Conservation (phyloP, 192 early-diverging fungal genomes). For the Backusella circina region DNA sequence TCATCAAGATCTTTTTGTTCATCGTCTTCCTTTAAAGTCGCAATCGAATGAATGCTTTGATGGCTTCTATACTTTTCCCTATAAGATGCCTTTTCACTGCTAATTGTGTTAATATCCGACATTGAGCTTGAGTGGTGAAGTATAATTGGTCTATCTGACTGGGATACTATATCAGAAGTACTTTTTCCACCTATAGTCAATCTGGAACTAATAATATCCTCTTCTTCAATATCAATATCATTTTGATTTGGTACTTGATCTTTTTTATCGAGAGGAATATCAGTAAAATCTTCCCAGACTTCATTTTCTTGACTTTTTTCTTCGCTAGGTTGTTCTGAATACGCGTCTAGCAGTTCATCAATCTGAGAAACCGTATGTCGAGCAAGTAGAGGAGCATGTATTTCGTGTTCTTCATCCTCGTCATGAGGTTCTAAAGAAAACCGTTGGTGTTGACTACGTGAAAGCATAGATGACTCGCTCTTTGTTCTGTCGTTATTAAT, state of each 20-base stretch:
- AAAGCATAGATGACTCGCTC: background rate
- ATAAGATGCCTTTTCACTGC: background rate
- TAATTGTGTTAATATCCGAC: background rate
- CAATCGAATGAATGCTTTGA: background rate
- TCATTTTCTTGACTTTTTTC: background rate
- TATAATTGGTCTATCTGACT: background rate
- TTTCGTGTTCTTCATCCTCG: conserved; percentile 15
- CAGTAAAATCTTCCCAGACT: background rate
- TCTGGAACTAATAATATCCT: background rate
- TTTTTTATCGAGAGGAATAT: background rate
- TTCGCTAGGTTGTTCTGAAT: background rate
- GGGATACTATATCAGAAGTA: background rate
- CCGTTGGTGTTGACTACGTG: background rate
- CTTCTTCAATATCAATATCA: background rate
- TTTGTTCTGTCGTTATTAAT: background rate
- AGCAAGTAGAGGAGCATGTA: conserved; percentile 11
- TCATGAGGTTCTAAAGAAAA: background rate
- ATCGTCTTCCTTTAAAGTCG: background rate
- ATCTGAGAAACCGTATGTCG: background rate
- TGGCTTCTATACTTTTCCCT: background rate
- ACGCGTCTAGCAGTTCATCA: background rate
- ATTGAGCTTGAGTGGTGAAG: background rate
- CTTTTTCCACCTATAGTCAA: background rate
- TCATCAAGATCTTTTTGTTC: background rate
- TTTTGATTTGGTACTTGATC: background rate